phyloP scores from a whole-genome alignment of 140 eudicot species.

The Cichorium intybus region DNA sequence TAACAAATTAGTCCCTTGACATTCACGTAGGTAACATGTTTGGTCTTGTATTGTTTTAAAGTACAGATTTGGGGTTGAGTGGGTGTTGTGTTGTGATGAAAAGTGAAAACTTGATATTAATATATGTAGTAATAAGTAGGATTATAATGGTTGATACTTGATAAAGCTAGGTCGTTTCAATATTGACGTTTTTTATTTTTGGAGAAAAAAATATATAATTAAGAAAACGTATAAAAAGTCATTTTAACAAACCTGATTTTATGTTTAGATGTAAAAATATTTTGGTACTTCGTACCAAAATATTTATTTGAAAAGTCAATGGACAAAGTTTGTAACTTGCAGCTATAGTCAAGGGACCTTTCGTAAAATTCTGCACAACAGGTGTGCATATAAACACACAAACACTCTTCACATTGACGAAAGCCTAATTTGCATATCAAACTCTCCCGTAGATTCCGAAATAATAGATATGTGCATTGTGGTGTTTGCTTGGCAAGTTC shows the following conservation, averaged over 20 bases:
- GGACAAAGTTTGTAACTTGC: not conserved
- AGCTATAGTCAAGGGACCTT: constrained; percentile 23
- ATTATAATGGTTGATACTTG: not conserved
- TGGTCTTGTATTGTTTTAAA: not conserved
- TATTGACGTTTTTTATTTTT: not conserved
- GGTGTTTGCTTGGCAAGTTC: constrained; percentile 77
- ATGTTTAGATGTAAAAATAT: not conserved
- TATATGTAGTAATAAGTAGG: not conserved
- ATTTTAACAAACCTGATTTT: not conserved
- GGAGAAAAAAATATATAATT: not conserved
- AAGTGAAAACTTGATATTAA: not conserved
- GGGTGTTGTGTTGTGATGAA: not conserved
- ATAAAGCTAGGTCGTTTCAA: no score
- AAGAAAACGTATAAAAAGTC: not conserved
- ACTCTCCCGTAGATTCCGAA: not conserved
- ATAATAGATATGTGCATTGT: constrained; percentile 54
- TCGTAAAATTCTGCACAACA: constrained; percentile 11
- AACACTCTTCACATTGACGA: constrained; percentile 19
- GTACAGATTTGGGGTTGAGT: not conserved
- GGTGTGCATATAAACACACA: constrained; percentile 28
- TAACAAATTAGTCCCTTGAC: constrained; percentile 10
- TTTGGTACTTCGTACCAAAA: no score
- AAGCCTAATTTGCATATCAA: constrained; percentile 1
- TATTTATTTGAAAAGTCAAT: not conserved
- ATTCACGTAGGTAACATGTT: not conserved